phyloP scores from a whole-genome alignment of 345 rosid genomes.

The Pistacia integerrima region DNA sequence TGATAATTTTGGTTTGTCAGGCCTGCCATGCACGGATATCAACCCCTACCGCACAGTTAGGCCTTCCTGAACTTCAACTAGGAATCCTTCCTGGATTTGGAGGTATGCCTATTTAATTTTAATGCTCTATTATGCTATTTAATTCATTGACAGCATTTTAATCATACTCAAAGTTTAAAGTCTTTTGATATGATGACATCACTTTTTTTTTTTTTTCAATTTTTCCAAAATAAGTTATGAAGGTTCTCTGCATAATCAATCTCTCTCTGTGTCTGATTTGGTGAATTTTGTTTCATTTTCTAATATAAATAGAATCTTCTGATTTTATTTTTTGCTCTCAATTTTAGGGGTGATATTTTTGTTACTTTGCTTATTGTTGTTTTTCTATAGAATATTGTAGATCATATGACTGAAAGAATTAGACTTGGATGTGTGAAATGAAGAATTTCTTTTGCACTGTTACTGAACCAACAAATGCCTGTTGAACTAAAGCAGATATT shows the following conservation, averaged over 20 bases:
- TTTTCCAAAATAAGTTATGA: neutral
- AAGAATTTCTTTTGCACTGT: neutral
- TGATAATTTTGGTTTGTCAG: conserved; percentile 37
- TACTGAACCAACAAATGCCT: neutral
- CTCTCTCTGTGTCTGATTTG: neutral
- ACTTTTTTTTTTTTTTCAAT: too few species aligned
- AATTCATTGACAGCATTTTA: neutral
- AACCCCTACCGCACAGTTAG: conserved; percentile 72
- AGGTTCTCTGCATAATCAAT: neutral
- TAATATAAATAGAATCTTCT: neutral
- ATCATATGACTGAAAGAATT: neutral
- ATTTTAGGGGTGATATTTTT: neutral
- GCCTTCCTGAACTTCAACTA: conserved; percentile 92
- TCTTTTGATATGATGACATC: neutral
- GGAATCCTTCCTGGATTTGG: conserved; percentile 98
- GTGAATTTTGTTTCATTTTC: neutral
- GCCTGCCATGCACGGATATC: conserved; percentile 92
- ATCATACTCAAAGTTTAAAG: neutral
- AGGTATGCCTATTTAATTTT: conserved; percentile 46
- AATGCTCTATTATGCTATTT: neutral
- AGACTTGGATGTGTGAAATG: neutral
- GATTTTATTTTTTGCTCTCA: neutral
- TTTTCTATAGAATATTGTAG: too few species aligned
- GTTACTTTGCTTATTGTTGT: neutral
- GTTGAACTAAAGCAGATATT: neutral